Evolutionary conservation across 306 rosid species (phyloP), one percentile per base, ranked within the genome.

Genomic region (Cercis canadensis): DNA sequence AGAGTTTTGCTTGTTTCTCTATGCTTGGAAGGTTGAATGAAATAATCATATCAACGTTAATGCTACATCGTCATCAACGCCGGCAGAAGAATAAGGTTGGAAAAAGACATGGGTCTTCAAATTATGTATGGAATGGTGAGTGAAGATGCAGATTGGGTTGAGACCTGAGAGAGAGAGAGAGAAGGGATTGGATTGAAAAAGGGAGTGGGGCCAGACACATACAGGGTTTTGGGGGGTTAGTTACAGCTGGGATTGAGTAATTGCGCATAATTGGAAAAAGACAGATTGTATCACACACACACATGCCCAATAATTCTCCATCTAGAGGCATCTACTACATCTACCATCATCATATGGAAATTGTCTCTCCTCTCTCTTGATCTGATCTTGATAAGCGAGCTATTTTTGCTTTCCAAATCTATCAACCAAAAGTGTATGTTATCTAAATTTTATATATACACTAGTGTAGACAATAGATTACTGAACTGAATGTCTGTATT

Each of bases 1-100:
- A 7, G 94, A 92, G 74, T 92, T 92, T 76, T 84, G 85, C 76
- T 74, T 92, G 85, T 89, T 89, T 87, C 89, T 92, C 46, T 89
- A 87, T 82, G 97, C 97, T 80, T 92, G 97, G 97, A 89, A 87
- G 62, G 87, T 79, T 55, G 97, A 89, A 60, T 89, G 80, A 85
- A 34, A 61, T 51, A 33, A 32, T 18, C 49, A 68, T 59, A 57
- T 41, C 5, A 58, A 53, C 29, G n/a, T 2, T 41, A 41, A 56
- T 49, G 44, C 17, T 0, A 32, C 14, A 74, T 58, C 81, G 47
- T 51, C 74, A 70, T 41, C 74, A 65, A 34, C 49, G 72, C 62
- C 54, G 47, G 81, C 71, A 75, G 62, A 81, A 75, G 62, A 81
- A 76, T 76, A 75, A 80, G 81, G 82, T 79, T 73, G 75, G 64